Percentiles rank a stretch among this genome's conserved stretches.
Evolutionary conservation across 2,329 filamentous ascomycete species (phyloP).

Genomic region (Cladophialophora psammophila): DNA sequence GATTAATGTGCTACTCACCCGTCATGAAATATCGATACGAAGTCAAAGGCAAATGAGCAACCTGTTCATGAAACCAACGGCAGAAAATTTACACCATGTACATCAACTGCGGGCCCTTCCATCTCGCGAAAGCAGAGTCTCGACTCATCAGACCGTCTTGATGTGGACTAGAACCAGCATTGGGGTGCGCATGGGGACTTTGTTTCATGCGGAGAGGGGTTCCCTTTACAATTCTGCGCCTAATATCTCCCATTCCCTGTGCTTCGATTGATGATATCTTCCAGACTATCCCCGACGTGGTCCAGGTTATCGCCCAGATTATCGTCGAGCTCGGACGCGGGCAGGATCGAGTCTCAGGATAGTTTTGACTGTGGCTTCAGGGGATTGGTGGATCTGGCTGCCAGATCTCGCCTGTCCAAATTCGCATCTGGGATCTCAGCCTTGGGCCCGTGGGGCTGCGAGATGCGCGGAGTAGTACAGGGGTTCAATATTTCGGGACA

Average conservation of each 20-base stretch:
- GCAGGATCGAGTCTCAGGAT: not conserved
- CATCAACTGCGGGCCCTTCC: too few species aligned
- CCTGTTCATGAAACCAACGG: not conserved
- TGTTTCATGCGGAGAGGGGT: too few species aligned
- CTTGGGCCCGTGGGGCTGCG: not conserved
- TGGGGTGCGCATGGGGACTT: too few species aligned
- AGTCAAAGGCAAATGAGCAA: not conserved
- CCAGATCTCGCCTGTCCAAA: conserved; percentile 8
- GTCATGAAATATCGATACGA: not conserved
- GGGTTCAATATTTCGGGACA: conserved; percentile 25
- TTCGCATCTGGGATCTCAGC: conserved; percentile 4
- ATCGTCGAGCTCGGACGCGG: conserved; percentile 1
- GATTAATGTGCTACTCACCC: not conserved
- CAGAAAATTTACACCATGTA: not conserved
- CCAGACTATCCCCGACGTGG: not conserved
- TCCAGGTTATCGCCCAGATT: not conserved
- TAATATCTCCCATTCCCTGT: too few species aligned
- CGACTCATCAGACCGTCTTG: too few species aligned
- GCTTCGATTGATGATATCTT: too few species aligned
- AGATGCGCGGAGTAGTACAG: conserved; percentile 1
- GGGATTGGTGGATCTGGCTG: conserved; percentile 20
- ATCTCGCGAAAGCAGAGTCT: too few species aligned
- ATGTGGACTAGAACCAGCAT: too few species aligned
- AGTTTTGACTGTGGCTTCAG: not conserved
- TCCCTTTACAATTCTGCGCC: too few species aligned